A percentile compares a stretch with the other conserved stretches of the same genome.
These are phyloP conservation scores for Polymyxa betae DNA, from an alignment of 208 protist species.

Conservation along the genomic window DNA sequence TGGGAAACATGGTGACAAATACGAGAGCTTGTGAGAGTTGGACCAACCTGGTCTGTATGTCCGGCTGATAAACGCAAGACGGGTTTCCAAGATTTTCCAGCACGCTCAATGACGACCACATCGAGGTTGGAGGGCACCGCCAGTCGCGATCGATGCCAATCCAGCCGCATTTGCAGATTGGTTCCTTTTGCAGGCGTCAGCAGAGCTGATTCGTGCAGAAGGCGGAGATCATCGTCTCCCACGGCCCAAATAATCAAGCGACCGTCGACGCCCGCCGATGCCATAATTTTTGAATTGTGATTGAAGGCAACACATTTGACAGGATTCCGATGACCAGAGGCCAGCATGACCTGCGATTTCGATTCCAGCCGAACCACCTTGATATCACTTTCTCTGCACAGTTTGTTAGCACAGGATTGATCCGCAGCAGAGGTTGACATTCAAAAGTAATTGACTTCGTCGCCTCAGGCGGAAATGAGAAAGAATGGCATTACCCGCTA, in stretches of 20 bases:
- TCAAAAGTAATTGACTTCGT: too few species aligned
- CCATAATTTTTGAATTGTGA: neutral
- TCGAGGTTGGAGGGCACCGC: neutral
- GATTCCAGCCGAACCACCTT: neutral
- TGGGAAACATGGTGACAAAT: too few species aligned
- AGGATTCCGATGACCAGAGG: neutral
- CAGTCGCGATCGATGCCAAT: neutral
- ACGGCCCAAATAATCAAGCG: slow-evolving; percentile 28
- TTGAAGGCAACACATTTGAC: slow-evolving; percentile 36
- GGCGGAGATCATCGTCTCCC: neutral
- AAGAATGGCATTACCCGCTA: too few species aligned
- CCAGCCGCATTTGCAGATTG: neutral
- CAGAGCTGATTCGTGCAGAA: neutral
- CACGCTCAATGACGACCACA: neutral
- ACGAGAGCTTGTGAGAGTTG: neutral
- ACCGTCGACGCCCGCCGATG: slow-evolving; percentile 22
- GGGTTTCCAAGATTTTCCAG: neutral
- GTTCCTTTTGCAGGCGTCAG: neutral
- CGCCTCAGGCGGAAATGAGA: too few species aligned
- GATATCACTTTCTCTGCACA: slow-evolving; percentile 12
- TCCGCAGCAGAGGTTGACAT: neutral
- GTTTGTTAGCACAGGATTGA: neutral
- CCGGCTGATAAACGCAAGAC: neutral
- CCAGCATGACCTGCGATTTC: neutral
- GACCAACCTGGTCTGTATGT: slow-evolving; percentile 31